Percentiles rank a stretch among this genome's conserved stretches.
These are phyloP conservation scores for Chlorokybus atmophyticus DNA, from an alignment of 139 green algal species.

Conservation along the genomic window DNA sequence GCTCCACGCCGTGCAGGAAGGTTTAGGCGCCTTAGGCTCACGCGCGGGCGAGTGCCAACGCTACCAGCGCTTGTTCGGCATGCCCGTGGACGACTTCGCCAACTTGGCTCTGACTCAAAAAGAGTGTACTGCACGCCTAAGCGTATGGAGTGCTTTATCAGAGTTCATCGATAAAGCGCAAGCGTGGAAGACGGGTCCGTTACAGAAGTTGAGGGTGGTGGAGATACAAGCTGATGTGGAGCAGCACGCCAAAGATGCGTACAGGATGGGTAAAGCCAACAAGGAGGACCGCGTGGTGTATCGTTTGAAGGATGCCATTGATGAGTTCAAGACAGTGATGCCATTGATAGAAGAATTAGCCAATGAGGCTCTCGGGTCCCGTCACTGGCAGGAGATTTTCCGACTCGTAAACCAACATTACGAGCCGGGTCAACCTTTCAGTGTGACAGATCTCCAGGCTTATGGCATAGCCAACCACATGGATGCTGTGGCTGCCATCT, in stretches of 20 bases:
- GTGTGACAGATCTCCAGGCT: conserved; percentile 43
- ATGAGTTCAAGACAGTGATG: conserved; percentile 26
- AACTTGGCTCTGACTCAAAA: conserved; percentile 23
- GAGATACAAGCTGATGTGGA: conserved; percentile 16
- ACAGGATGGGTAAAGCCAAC: conserved; percentile 38
- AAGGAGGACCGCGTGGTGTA: conserved; percentile 42
- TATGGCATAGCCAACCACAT: conserved; percentile 44
- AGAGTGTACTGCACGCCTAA: conserved; percentile 16
- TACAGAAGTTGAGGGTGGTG: conserved; percentile 7
- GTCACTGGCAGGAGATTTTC: conserved; percentile 34
- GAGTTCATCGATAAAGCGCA: conserved; percentile 12
- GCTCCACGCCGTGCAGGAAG: not conserved
- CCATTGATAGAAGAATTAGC: conserved; percentile 27
- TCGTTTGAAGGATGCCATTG: conserved; percentile 33
- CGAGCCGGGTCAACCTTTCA: conserved; percentile 10
- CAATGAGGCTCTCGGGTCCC: conserved; percentile 24
- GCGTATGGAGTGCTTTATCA: conserved; percentile 20
- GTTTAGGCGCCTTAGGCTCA: not conserved
- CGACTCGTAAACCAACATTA: conserved; percentile 14
- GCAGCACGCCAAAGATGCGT: conserved; percentile 27
- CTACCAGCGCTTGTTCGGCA: conserved; percentile 27
- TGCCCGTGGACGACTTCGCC: conserved; percentile 21
- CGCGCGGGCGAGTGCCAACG: conserved; percentile 4
- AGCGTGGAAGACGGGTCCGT: conserved; percentile 14
- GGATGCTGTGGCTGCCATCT: conserved; percentile 37